Evolutionary conservation across 1,284 basidiomycete genomes (phyloP).

Genomic region (Trametes sp.): DNA sequence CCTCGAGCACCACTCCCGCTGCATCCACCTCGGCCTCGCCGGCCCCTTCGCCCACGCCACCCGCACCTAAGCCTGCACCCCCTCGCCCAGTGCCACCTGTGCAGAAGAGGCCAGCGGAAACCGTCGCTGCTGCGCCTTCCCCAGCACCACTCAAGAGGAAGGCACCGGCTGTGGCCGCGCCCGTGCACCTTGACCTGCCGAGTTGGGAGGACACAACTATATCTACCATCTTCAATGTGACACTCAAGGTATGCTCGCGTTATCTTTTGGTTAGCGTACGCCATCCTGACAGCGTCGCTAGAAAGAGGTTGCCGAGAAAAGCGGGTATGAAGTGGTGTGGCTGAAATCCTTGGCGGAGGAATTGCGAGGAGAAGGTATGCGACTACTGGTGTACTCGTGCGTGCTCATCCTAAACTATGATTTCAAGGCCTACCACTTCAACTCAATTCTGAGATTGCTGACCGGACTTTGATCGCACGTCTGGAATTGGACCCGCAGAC

Average conservation of each 20-base stretch:
- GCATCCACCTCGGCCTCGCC: constrained; percentile 44
- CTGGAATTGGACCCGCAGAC: constrained; percentile 82
- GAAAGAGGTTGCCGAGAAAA: constrained; percentile 75
- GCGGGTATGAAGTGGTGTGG: constrained; percentile 81
- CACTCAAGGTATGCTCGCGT: constrained; percentile 81
- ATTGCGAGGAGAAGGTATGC: constrained; percentile 72
- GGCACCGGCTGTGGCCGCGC: constrained; percentile 38
- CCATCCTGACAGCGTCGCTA: constrained; percentile 42
- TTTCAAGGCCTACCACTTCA: constrained; percentile 15
- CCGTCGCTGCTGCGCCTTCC: constrained; percentile 36
- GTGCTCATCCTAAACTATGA: background rate
- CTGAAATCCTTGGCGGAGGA: constrained; percentile 83
- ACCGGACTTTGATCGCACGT: constrained; percentile 87
- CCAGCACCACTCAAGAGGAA: constrained; percentile 56
- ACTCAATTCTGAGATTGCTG: constrained; percentile 67
- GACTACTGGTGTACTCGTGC: background rate
- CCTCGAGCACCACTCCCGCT: constrained; percentile 45
- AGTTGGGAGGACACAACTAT: constrained; percentile 82
- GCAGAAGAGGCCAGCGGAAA: constrained; percentile 41
- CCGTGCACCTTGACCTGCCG: constrained; percentile 60
- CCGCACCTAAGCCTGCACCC: constrained; percentile 31
- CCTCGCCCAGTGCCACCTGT: constrained; percentile 15
- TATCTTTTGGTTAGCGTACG: too few relatives aligned
- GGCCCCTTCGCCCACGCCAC: constrained; percentile 38
- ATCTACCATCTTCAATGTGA: constrained; percentile 76